A percentile compares a stretch with the other conserved stretches of the same genome.
These are phyloP conservation scores for Hymenoscyphus fructigenus DNA, from an alignment of 2,329 filamentous ascomycete genomes.

Conservation along the genomic window DNA sequence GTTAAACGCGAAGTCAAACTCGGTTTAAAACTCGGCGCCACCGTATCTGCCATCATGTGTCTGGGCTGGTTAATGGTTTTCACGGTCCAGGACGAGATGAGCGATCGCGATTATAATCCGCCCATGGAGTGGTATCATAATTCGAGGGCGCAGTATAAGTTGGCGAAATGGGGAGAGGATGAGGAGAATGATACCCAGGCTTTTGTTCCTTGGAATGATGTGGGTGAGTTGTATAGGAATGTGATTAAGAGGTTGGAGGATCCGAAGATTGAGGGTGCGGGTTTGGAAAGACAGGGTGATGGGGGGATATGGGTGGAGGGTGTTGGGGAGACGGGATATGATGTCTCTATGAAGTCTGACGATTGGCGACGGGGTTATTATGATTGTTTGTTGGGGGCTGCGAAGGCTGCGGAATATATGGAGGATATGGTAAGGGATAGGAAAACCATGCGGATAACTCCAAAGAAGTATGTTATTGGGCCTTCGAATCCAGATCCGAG, in stretches of 20 bases:
- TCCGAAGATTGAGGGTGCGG: slow-evolving; percentile 64
- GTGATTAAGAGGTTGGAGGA: slow-evolving; percentile 70
- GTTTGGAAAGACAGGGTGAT: slow-evolving; percentile 51
- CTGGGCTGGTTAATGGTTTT: slow-evolving; percentile 61
- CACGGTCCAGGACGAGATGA: slow-evolving; percentile 68
- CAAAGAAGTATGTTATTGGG: slow-evolving; percentile 71
- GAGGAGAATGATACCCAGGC: slow-evolving; percentile 19
- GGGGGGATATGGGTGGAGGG: slow-evolving; percentile 55
- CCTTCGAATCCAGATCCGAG: slow-evolving; percentile 80
- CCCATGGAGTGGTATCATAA: slow-evolving; percentile 78
- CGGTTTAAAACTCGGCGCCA: slow-evolving; percentile 65
- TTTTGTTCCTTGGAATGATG: slow-evolving; percentile 61
- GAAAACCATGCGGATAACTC: slow-evolving; percentile 64
- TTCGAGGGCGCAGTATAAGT: slow-evolving; percentile 60
- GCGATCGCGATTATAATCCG: slow-evolving; percentile 76
- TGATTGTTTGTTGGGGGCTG: slow-evolving; percentile 75
- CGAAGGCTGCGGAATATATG: slow-evolving; percentile 74
- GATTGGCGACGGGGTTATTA: slow-evolving; percentile 86
- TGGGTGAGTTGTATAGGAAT: slow-evolving; percentile 59
- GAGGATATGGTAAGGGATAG: slow-evolving; percentile 76
- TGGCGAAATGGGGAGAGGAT: slow-evolving; percentile 21
- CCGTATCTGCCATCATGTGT: slow-evolving; percentile 62
- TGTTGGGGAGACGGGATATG: slow-evolving; percentile 46
- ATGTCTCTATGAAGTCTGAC: slow-evolving; percentile 63
- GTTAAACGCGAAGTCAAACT: slow-evolving; percentile 69